These are phyloP conservation scores for Tritrichomonas foetus DNA, from an alignment of 208 protist genomes.

Conservation along the genomic window DNA sequence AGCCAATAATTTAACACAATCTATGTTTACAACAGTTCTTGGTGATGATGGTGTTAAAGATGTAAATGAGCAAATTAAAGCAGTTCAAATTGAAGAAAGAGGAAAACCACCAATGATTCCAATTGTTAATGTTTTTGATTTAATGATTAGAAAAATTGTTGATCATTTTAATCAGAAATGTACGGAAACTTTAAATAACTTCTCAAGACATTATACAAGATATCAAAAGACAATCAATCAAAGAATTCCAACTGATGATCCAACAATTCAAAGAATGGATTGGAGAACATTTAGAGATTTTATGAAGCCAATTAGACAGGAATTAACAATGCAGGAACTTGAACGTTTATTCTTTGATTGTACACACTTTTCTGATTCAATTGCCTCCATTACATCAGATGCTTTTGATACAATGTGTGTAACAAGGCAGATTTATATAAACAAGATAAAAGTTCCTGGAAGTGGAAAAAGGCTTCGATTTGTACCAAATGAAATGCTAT, in stretches of 20 bases:
- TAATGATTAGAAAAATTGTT: not conserved
- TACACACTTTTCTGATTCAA: not conserved
- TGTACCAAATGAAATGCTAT: not conserved
- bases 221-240: not conserved
- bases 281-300: conserved; percentile 15
- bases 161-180: not conserved
- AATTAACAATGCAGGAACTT: not conserved
- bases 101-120: not conserved
- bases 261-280: not conserved
- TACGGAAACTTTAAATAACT: not conserved
- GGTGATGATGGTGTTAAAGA: not conserved
- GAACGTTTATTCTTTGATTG: not conserved
- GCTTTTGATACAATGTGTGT: conserved; percentile 34
- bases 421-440: not conserved
- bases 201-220: not conserved
- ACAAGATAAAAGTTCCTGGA: not conserved
- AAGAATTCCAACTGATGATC: not conserved
- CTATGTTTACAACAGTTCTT: not conserved
- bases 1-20: not conserved
- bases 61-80: conserved; percentile 18
- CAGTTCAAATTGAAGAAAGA: conserved; percentile 8
- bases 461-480: not conserved
- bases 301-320: not conserved
- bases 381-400: not conserved
- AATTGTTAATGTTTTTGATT: not conserved